A percentile compares a stretch with the other conserved stretches of the same genome.
Evolutionary conservation across 805 yeast species (phyloP).

Genomic region (Grigorovia transvaalensis): DNA sequence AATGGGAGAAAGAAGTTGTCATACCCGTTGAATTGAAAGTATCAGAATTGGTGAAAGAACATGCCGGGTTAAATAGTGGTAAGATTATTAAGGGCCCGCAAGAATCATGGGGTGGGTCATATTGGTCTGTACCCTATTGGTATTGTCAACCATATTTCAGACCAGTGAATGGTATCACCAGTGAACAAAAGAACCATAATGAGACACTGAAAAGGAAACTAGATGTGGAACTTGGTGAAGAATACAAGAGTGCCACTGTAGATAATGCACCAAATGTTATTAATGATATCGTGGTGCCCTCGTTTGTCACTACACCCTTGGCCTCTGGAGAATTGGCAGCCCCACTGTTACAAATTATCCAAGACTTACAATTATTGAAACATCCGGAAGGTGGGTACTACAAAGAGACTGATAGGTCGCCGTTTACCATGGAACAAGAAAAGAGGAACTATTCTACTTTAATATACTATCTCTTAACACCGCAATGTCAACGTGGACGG

Average conservation of each 20-base stretch:
- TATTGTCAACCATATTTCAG: constrained; percentile 93
- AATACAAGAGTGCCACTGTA: constrained; percentile 1
- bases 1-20: constrained; percentile 46
- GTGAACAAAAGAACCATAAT: constrained; percentile 25
- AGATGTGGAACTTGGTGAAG: neutral
- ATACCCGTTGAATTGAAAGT: constrained; percentile 59
- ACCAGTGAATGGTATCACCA: constrained; percentile 68
- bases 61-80: constrained; percentile 48
- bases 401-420: constrained; percentile 46
- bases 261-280: constrained; percentile 7
- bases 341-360: constrained; percentile 20
- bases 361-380: constrained; percentile 29
- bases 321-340: neutral
- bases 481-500: constrained; percentile 41
- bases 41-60: constrained; percentile 39
- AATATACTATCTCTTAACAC: constrained; percentile 43
- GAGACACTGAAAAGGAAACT: constrained; percentile 13
- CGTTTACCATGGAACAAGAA: constrained; percentile 25
- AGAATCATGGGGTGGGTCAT: constrained; percentile 70
- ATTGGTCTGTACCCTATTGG: constrained; percentile 85
- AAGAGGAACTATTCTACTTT: constrained; percentile 37
- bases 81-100: constrained; percentile 41
- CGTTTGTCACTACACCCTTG: neutral
- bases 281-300: neutral
- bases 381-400: constrained; percentile 52